phyloP scores from a whole-genome alignment of 75 land plant genomes.

The Selaginella moellendorffii region DNA sequence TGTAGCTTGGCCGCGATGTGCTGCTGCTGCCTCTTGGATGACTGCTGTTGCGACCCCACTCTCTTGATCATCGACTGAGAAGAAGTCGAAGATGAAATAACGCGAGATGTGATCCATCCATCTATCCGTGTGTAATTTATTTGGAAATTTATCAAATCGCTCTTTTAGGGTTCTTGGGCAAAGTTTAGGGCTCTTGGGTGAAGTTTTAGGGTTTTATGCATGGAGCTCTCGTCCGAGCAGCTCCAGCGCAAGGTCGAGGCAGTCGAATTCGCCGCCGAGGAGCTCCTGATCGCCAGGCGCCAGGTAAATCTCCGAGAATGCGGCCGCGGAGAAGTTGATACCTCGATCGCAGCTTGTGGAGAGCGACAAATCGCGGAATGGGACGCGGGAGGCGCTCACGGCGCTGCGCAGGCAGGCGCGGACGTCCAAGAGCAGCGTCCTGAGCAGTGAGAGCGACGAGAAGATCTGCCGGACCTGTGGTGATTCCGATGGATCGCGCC shows the following conservation, averaged over 20 bases:
- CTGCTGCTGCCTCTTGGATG: not conserved
- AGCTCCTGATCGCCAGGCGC: slow-evolving; percentile 60
- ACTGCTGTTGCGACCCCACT: not conserved
- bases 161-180: not conserved
- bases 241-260: slow-evolving; percentile 40
- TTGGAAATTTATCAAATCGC: not conserved
- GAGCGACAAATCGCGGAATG: slow-evolving; percentile 61
- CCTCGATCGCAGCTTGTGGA: slow-evolving; percentile 45
- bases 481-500: slow-evolving; percentile 48
- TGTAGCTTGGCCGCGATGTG: not conserved
- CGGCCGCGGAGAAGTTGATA: not conserved
- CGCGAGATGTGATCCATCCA: not conserved
- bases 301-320: slow-evolving; percentile 28
- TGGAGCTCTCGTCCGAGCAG: slow-evolving; percentile 47
- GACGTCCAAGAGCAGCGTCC: slow-evolving; percentile 73
- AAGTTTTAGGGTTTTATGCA: slow-evolving; percentile 31
- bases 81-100: no score
- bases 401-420: slow-evolving; percentile 63
- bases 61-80: not conserved
- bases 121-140: not conserved
- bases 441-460: slow-evolving; percentile 28
- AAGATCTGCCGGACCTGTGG: slow-evolving; percentile 62
- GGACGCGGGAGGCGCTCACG: slow-evolving; percentile 82
- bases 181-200: slow-evolving; percentile 20
- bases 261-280: slow-evolving; percentile 61